These are phyloP conservation scores for Cyberlindnera maritima DNA, from an alignment of 805 yeast species.

Conservation along the genomic window DNA sequence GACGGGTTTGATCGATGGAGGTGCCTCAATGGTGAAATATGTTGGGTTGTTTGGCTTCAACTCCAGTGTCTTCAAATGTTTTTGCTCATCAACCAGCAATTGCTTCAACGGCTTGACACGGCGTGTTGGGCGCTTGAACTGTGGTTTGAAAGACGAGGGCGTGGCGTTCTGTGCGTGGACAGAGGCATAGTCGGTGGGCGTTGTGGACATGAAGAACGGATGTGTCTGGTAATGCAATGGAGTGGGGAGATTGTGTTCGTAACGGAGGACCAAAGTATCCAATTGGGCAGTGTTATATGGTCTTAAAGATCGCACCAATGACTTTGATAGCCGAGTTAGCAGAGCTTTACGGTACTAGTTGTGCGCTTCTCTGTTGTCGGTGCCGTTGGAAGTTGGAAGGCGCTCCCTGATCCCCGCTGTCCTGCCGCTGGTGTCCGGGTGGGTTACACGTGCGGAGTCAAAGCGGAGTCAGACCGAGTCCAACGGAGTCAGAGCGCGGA, in stretches of 20 bases:
- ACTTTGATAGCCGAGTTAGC: no score
- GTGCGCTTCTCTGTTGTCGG: no score
- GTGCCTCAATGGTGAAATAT: slow-evolving; percentile 71
- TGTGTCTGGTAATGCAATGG: no score
- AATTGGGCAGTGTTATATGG: no score
- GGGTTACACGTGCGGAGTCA: no score
- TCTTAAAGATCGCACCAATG: no score
- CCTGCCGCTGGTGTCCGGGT: no score
- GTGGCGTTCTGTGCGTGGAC: slow-evolving; percentile 14
- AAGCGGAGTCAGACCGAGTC: slow-evolving; percentile 2
- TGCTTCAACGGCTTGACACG: slow-evolving; percentile 76
- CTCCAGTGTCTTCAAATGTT: slow-evolving; percentile 45
- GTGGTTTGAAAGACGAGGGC: slow-evolving; percentile 58
- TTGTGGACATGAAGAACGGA: no score
- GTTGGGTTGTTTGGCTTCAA: slow-evolving; percentile 54
- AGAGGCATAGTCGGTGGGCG: slow-evolving; percentile 3
- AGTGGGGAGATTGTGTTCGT: no score
- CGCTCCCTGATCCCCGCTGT: no score
- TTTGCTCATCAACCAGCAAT: slow-evolving; percentile 72
- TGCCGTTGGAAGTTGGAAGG: no score
- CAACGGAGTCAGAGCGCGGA: not conserved
- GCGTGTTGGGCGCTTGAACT: slow-evolving; percentile 49
- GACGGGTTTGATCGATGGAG: slow-evolving; percentile 79
- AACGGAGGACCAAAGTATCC: no score
- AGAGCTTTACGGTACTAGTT: not conserved